Conservation (phyloP, 2,329 filamentous ascomycete species). For the Cladosporium velox region DNA sequence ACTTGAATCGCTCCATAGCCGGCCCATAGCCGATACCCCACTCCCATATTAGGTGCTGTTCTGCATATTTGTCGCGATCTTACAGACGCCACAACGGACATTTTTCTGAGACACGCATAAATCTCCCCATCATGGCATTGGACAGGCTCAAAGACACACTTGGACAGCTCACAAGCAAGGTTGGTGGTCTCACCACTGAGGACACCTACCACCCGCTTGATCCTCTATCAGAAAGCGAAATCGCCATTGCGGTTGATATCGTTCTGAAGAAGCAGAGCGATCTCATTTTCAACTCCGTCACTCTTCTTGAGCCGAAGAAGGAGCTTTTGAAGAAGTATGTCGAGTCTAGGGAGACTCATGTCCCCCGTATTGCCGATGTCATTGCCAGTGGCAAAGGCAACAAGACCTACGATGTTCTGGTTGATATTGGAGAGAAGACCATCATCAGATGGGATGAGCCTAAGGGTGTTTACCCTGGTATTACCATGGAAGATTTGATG, state of each 20-base stretch:
- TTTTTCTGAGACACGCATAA: neutral
- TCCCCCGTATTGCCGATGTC: slow-evolving; percentile 69
- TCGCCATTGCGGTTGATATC: slow-evolving; percentile 65
- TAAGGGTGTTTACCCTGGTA: slow-evolving; percentile 76
- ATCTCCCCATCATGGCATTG: neutral
- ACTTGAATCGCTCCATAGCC: neutral
- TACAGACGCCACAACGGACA: neutral
- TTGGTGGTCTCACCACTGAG: neutral
- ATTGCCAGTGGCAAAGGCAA: slow-evolving; percentile 75
- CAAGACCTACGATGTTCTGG: slow-evolving; percentile 75
- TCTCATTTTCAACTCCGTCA: slow-evolving; percentile 80
- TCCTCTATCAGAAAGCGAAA: slow-evolving; percentile 69
- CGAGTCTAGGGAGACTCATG: slow-evolving; percentile 56
- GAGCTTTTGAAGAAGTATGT: slow-evolving; percentile 78
- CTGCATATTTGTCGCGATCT: neutral
- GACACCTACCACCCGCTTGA: slow-evolving; percentile 67
- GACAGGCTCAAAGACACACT: neutral
- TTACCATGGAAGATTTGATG: slow-evolving; percentile 84
- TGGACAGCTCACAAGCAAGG: slow-evolving; percentile 7
- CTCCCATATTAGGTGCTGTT: neutral
- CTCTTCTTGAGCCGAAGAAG: slow-evolving; percentile 80
- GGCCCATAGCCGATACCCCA: slow-evolving; percentile 14
- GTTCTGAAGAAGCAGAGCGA: slow-evolving; percentile 68
- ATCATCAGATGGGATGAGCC: slow-evolving; percentile 72
- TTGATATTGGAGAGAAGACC: slow-evolving; percentile 66